A percentile compares a stretch with the other conserved stretches of the same genome.
Conservation (phyloP, 441 rosid genomes). For the Geranium incanum region DNA sequence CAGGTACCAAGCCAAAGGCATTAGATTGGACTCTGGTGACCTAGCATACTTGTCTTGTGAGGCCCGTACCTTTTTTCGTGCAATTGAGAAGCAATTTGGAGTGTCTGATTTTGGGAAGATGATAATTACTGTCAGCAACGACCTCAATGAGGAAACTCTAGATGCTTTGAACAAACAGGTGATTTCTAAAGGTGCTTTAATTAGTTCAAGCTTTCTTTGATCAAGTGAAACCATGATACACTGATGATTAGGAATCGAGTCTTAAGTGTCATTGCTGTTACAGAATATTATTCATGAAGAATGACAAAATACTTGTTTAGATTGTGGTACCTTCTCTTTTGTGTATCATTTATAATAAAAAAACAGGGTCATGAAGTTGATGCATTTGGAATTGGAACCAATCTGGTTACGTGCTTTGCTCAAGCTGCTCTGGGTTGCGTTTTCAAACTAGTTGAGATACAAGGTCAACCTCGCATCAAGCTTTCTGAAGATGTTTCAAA, state of each 20-base stretch:
- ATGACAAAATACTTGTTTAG: neutral
- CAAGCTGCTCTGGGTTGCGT: constrained; percentile 94
- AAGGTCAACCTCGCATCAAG: constrained; percentile 83
- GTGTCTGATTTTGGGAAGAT: constrained; percentile 62
- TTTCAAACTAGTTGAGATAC: constrained; percentile 90
- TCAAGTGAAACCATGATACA: too few relatives aligned
- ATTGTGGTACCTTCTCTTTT: too few relatives aligned
- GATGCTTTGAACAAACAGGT: constrained; percentile 96
- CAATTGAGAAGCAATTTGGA: constrained; percentile 59
- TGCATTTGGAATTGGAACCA: constrained; percentile 80
- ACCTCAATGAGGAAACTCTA: constrained; percentile 89
- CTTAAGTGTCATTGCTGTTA: too few relatives aligned
- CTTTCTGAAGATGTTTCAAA: constrained; percentile 93
- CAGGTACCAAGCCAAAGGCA: constrained; percentile 80
- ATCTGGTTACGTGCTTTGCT: constrained; percentile 80
- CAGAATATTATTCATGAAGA: neutral
- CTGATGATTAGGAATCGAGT: too few relatives aligned
- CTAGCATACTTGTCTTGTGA: constrained; percentile 72
- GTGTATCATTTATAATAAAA: neutral
- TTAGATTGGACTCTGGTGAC: constrained; percentile 92
- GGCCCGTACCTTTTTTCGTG: constrained; percentile 55
- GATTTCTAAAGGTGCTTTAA: constrained; percentile 15
- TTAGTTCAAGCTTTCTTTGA: too few relatives aligned
- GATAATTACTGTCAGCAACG: constrained; percentile 79
- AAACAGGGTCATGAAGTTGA: constrained; percentile 86